Evolutionary conservation across 1,284 basidiomycete genomes (phyloP).

Genomic region (Ceratobasidium sp.): DNA sequence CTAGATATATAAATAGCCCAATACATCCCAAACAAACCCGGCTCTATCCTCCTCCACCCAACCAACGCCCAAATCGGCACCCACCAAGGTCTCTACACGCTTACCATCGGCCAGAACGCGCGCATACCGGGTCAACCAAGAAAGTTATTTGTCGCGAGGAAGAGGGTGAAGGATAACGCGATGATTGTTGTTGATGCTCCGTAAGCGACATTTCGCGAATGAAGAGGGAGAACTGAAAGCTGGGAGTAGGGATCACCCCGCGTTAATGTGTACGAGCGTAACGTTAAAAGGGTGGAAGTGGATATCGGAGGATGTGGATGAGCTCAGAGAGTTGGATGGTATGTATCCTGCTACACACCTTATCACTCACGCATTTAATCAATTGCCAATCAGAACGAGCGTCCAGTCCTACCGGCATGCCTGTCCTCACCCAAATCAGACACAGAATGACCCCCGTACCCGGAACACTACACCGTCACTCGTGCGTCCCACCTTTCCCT

Average conservation of each 20-base stretch:
- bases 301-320: slow-evolving; percentile 71
- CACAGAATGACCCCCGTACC: slow-evolving; percentile 67
- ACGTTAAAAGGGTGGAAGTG: slow-evolving; percentile 69
- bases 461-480: slow-evolving; percentile 62
- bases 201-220: slow-evolving; percentile 1
- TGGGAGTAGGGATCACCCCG: slow-evolving; percentile 67
- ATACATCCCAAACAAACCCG: slow-evolving; percentile 77
- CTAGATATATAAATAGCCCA: slow-evolving; percentile 63
- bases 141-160: slow-evolving; percentile 81
- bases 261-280: slow-evolving; percentile 66
- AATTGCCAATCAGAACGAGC: slow-evolving; percentile 63
- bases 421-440: slow-evolving; percentile 71
- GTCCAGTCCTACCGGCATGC: slow-evolving; percentile 58
- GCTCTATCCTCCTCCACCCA: slow-evolving; percentile 73
- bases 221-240: slow-evolving; percentile 12
- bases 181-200: slow-evolving; percentile 74
- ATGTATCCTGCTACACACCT: neutral
- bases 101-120: slow-evolving; percentile 86
- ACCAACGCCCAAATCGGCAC: slow-evolving; percentile 61
- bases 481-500: slow-evolving; percentile 53
- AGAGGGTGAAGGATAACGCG: slow-evolving; percentile 69
- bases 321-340: neutral
- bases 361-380: slow-evolving; percentile 22
- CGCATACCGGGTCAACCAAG: slow-evolving; percentile 70
- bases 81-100: slow-evolving; percentile 87